Conservation (phyloP, 2,329 filamentous ascomycete species). For the Colletotrichum lindemuthianum region DNA sequence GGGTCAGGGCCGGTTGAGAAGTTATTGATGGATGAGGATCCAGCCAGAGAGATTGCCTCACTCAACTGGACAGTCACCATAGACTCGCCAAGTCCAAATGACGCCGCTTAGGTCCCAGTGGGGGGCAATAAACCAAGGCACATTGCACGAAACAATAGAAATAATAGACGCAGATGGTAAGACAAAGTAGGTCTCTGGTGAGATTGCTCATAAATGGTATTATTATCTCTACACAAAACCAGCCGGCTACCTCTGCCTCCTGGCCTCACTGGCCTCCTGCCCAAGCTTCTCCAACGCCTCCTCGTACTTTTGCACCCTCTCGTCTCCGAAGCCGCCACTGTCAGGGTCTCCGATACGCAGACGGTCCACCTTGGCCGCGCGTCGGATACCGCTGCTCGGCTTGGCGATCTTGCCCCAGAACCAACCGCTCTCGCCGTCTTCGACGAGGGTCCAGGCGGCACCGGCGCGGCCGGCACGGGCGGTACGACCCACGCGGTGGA, state of each 20-base stretch:
- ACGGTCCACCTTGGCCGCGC: constrained; percentile 57
- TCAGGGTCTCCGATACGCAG: constrained; percentile 52
- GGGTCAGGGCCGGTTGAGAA: too few species aligned
- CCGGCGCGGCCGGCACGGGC: constrained; percentile 82
- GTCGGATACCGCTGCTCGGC: constrained; percentile 57
- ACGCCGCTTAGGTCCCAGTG: too few species aligned
- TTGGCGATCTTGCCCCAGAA: constrained; percentile 87
- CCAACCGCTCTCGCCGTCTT: constrained; percentile 86
- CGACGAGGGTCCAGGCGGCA: constrained; percentile 86
- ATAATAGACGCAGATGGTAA: too few species aligned
- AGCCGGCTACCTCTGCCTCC: constrained; percentile 32
- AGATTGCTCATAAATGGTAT: not conserved
- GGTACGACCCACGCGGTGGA: constrained; percentile 92
- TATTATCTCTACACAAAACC: not conserved
- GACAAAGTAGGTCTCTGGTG: too few species aligned
- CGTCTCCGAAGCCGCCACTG: constrained; percentile 55
- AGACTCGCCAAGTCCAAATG: too few species aligned
- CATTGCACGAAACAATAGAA: too few species aligned
- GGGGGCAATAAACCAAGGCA: too few species aligned
- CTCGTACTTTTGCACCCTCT: constrained; percentile 60
- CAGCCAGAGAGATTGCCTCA: too few species aligned
- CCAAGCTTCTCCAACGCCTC: constrained; percentile 70
- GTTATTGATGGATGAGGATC: too few species aligned
- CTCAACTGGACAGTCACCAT: too few species aligned
- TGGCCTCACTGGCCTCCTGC: constrained; percentile 62